Base-by-base conservation (phyloP, 805 yeast genomes). In the Zygoascus flipseniorum region DNA sequence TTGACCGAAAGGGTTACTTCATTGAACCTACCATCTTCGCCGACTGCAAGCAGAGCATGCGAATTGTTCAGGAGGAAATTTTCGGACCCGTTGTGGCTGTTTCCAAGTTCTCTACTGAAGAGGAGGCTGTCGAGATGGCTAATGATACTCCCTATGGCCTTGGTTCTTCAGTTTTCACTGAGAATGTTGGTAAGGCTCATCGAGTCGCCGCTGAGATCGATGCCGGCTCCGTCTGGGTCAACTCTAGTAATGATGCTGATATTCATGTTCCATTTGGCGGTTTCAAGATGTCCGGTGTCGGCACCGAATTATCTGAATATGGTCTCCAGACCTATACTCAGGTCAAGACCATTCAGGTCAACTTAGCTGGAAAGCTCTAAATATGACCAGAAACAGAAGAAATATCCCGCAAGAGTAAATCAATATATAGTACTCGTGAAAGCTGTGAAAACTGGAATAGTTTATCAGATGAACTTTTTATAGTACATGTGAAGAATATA, bases 41-140 rank as follows among this genome's bases (percentile, higher is more conserved):
- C 26, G 86, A 85, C 62, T 88, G 85, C 48, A 76, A 73, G 52
- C 82, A 83, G 56, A 67, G 75, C 32, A 82, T 83, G 80, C 73
- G 77, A 55, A 79, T 88, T 50, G 85, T 83, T 54, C 76, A 76
- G 59, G 95, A 88, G 69, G 96, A 88, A 70, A 86, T 88, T 54
- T 88, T 88, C 68, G 96, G 96, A 18, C 96, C 96, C 14, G 96
- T 88, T 35, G 88, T 83, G 26, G 75, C 81, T 8, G 74, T 85
- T 37, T 79, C 83, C 54, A 80, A 78, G 68, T 88, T 88, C 71
- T 65, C 72, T 39, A 72, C 81, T 31, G 85, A 81, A 58, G 84
- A 80, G 49, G 90, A 87, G 58, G 95, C 81, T 5, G 58, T 88
- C 28, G 71, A 68, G 56, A 75, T 75, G 55, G 95, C 95, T 60